Evolutionary conservation across 768 basidiomycete species (phyloP).

Genomic region (Coprinopsis sp.): DNA sequence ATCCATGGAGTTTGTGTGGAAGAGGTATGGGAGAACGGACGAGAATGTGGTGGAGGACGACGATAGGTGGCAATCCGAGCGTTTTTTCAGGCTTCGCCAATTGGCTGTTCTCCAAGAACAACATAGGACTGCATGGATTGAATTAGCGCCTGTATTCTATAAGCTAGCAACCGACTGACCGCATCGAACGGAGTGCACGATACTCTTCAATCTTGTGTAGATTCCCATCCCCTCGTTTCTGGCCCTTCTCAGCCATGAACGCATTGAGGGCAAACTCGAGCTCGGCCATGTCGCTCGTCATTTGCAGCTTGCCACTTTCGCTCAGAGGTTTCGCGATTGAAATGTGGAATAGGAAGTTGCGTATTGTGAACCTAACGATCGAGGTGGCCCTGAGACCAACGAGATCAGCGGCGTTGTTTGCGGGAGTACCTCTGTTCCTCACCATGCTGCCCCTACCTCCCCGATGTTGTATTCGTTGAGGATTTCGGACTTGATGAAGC

Average conservation of each 20-base stretch:
- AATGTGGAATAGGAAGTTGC: slow-evolving; percentile 88
- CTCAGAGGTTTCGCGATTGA: slow-evolving; percentile 89
- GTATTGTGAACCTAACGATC: slow-evolving; percentile 76
- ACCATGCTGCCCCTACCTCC: slow-evolving; percentile 75
- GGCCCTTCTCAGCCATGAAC: slow-evolving; percentile 58
- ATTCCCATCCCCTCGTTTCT: slow-evolving; percentile 52
- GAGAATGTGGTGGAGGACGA: slow-evolving; percentile 88
- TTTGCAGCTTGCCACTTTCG: slow-evolving; percentile 89
- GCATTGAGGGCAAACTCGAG: slow-evolving; percentile 89
- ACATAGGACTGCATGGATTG: slow-evolving; percentile 56
- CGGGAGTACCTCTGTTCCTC: slow-evolving; percentile 8
- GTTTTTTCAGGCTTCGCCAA: slow-evolving; percentile 67
- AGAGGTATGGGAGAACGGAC: slow-evolving; percentile 83
- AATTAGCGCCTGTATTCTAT: not conserved
- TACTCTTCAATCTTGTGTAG: slow-evolving; percentile 85
- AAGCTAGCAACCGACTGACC: slow-evolving; percentile 43
- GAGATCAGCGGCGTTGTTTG: not conserved
- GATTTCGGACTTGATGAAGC: slow-evolving; percentile 75
- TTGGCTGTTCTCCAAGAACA: slow-evolving; percentile 80
- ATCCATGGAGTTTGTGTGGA: slow-evolving; percentile 85
- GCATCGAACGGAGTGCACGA: slow-evolving; percentile 75
- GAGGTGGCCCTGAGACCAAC: slow-evolving; percentile 44
- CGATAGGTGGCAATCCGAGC: slow-evolving; percentile 73
- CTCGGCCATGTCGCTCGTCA: slow-evolving; percentile 95
- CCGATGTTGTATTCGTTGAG: slow-evolving; percentile 67